phyloP scores from a whole-genome alignment of 2,329 filamentous ascomycete species.

The Trichoderma sp. region DNA sequence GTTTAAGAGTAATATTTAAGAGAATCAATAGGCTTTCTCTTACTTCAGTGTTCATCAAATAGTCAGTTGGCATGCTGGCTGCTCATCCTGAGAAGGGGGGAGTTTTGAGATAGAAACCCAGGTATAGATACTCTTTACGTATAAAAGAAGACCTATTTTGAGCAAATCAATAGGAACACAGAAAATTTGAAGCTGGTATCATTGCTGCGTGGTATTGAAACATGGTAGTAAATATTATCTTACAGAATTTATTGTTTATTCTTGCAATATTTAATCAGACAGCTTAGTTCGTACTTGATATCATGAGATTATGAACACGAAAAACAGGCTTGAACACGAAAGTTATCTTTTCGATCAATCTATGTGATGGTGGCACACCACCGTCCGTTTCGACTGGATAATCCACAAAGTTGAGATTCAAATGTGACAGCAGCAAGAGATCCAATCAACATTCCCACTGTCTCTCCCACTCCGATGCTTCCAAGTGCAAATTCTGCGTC shows the following conservation, averaged over 20 bases:
- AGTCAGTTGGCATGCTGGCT: too few species aligned
- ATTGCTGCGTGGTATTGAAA: too few species aligned
- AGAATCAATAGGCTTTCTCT: too few species aligned
- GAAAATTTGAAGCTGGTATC: neutral
- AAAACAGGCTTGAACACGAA: neutral
- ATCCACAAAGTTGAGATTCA: conserved; percentile 2
- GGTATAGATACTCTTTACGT: too few species aligned
- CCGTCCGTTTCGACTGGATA: neutral
- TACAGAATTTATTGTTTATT: neutral
- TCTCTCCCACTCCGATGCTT: neutral
- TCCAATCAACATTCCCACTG: neutral
- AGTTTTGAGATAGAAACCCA: too few species aligned
- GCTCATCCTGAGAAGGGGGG: too few species aligned
- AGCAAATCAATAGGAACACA: neutral
- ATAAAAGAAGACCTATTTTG: too few species aligned
- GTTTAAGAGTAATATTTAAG: too few species aligned
- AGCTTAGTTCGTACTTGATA: neutral
- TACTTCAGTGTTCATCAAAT: too few species aligned
- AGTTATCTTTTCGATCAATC: neutral
- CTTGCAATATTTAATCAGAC: neutral
- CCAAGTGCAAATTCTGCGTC: conserved; percentile 4
- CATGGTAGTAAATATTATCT: too few species aligned
- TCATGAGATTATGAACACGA: neutral
- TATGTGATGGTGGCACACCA: conserved; percentile 2
- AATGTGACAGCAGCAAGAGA: neutral